Conservation (phyloP, 768 basidiomycete species). For the Xerocomellus dryophilus region DNA sequence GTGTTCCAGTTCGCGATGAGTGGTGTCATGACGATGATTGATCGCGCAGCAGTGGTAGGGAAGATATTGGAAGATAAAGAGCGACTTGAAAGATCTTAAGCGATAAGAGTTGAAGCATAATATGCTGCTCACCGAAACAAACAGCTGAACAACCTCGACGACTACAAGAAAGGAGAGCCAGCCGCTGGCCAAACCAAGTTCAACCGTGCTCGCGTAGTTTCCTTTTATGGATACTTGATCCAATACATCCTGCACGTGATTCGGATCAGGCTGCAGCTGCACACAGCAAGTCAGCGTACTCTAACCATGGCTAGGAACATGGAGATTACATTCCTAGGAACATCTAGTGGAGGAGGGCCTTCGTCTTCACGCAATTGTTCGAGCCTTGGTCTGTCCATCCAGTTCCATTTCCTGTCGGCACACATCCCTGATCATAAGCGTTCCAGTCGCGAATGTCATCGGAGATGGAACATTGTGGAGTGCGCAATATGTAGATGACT, state of each 20-base stretch:
- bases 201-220: conserved; percentile 17
- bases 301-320: conserved; percentile 41
- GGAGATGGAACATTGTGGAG: conserved; percentile 65
- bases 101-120: neutral
- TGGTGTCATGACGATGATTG: conserved; percentile 11
- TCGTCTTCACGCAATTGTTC: conserved; percentile 72
- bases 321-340: conserved; percentile 70
- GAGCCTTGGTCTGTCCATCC: conserved; percentile 40
- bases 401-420: too few relatives aligned
- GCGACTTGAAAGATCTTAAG: conserved; percentile 13
- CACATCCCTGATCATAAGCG: neutral
- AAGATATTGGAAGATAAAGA: conserved; percentile 8
- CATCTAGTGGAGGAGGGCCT: conserved; percentile 75
- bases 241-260: conserved; percentile 14
- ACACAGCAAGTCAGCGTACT: neutral
- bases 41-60: neutral
- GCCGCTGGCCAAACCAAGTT: conserved; percentile 10
- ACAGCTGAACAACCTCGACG: conserved; percentile 2
- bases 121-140: conserved; percentile 13
- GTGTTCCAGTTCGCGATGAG: conserved; percentile 10
- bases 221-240: conserved; percentile 20
- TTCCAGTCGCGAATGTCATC: conserved; percentile 50
- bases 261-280: too few relatives aligned
- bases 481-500: conserved; percentile 32
- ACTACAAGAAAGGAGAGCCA: conserved; percentile 9